These are phyloP conservation scores for Spencermartinsiella ligniputridi DNA, from an alignment of 1,139 yeast species.

Conservation along the genomic window DNA sequence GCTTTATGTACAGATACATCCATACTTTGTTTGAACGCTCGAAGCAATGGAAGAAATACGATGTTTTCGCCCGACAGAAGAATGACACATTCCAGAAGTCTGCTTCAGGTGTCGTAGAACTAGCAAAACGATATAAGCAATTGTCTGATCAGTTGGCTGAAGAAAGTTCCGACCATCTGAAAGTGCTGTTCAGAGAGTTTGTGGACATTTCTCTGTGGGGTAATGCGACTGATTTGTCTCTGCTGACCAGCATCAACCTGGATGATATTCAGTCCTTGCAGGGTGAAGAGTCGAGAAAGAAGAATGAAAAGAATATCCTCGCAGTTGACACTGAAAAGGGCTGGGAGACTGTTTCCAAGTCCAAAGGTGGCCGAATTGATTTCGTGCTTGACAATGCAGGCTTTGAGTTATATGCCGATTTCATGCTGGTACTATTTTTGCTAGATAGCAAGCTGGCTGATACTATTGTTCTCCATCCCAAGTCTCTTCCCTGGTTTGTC, in stretches of 20 bases:
- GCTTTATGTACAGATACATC: constrained; percentile 71
- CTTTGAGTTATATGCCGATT: constrained; percentile 87
- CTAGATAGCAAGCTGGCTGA: constrained; percentile 64
- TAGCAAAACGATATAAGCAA: constrained; percentile 64
- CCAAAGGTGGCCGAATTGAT: constrained; percentile 55
- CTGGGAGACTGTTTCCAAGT: constrained; percentile 44
- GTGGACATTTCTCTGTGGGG: constrained; percentile 95
- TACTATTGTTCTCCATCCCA: constrained; percentile 76
- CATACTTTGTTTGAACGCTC: constrained; percentile 42
- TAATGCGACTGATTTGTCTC: constrained; percentile 89
- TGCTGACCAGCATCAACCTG: constrained; percentile 60
- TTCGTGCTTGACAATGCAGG: constrained; percentile 93
- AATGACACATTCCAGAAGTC: constrained; percentile 72
- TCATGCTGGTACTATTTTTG: constrained; percentile 67
- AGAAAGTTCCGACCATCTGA: constrained; percentile 34
- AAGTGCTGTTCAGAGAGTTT: constrained; percentile 55
- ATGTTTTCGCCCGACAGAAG: constrained; percentile 68
- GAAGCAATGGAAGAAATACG: constrained; percentile 55
- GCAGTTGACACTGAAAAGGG: constrained; percentile 69
- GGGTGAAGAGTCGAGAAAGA: constrained; percentile 81
- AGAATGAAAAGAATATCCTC: constrained; percentile 76
- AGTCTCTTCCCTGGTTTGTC: constrained; percentile 94
- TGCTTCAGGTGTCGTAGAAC: constrained; percentile 71
- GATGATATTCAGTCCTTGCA: constrained; percentile 90
- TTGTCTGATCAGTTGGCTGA: constrained; percentile 38